Evolutionary conservation across 768 basidiomycete species (phyloP).

Genomic region (Gyrodon lividus): DNA sequence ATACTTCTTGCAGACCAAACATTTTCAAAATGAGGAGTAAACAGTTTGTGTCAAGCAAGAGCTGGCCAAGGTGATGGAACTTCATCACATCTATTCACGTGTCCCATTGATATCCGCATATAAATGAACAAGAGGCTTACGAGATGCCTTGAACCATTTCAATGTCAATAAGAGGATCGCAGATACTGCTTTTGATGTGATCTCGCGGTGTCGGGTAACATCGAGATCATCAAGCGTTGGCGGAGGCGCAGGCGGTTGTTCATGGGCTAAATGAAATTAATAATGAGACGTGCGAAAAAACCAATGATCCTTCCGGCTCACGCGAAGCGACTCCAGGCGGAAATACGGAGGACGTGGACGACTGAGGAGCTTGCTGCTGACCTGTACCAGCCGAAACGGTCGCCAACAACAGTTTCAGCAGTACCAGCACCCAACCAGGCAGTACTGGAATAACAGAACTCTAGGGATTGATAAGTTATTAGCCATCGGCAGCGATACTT

Average conservation of each 20-base stretch:
- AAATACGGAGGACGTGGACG: constrained; percentile 67
- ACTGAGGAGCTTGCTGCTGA: constrained; percentile 54
- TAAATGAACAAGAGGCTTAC: constrained; percentile 47
- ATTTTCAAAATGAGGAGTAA: constrained; percentile 92
- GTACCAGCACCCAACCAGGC: constrained; percentile 88
- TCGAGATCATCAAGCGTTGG: constrained; percentile 90
- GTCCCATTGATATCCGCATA: neutral
- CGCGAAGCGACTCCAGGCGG: constrained; percentile 70
- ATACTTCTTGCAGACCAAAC: constrained; percentile 95
- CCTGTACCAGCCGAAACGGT: constrained; percentile 83
- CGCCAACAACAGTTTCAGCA: constrained; percentile 89
- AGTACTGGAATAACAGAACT: constrained; percentile 79
- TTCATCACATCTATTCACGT: constrained; percentile 86
- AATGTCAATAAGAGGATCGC: constrained; percentile 86
- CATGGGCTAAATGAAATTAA: constrained; percentile 44
- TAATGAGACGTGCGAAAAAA: neutral
- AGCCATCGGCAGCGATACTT: neutral
- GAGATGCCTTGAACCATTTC: constrained; percentile 99
- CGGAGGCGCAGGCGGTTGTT: constrained; percentile 61
- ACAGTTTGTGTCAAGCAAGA: constrained; percentile 93
- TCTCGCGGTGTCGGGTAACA: constrained; percentile 92
- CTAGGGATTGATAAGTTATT: constrained; percentile 40
- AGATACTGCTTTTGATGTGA: constrained; percentile 95
- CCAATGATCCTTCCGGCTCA: constrained; percentile 32
- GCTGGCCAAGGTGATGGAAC: constrained; percentile 96